A percentile compares a stretch with the other conserved stretches of the same genome.
Evolutionary conservation across 2,329 filamentous ascomycete species (phyloP).

Genomic region (Calonectria ilicicola): DNA sequence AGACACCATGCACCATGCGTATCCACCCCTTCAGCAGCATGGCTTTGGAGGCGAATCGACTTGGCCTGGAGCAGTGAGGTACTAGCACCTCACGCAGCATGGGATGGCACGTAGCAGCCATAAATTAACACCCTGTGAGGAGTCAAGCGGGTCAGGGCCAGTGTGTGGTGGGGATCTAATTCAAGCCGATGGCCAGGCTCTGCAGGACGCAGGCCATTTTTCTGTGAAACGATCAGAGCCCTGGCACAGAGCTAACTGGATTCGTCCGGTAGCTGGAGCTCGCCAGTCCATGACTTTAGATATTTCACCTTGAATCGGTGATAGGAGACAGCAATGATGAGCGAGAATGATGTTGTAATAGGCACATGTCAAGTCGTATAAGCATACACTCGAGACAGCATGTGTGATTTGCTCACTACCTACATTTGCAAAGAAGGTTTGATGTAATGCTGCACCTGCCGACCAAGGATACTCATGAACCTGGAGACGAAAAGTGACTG

Average conservation of each 20-base stretch:
- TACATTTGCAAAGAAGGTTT: conserved; percentile 19
- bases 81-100: not conserved
- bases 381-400: conserved; percentile 2
- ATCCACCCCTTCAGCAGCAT: not conserved
- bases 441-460: conserved; percentile 28
- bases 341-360: not conserved
- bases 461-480: conserved; percentile 38
- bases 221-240: conserved; percentile 37
- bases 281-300: conserved; percentile 17
- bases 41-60: not conserved
- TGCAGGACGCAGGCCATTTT: conserved; percentile 17
- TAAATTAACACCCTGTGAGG: conserved; percentile 25
- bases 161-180: conserved; percentile 18
- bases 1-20: not conserved
- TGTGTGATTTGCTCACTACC: conserved; percentile 26
- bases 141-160: conserved; percentile 22
- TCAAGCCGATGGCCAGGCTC: conserved; percentile 20
- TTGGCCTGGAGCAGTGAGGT: not conserved
- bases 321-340: not conserved
- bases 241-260: conserved; percentile 35
- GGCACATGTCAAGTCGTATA: not conserved
- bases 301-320: conserved; percentile 1
- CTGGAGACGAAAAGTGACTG: conserved; percentile 38
- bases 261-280: conserved; percentile 26
- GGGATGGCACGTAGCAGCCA: not conserved